phyloP scores from a whole-genome alignment of 331 rosid genomes.

The Malus hybrid region DNA sequence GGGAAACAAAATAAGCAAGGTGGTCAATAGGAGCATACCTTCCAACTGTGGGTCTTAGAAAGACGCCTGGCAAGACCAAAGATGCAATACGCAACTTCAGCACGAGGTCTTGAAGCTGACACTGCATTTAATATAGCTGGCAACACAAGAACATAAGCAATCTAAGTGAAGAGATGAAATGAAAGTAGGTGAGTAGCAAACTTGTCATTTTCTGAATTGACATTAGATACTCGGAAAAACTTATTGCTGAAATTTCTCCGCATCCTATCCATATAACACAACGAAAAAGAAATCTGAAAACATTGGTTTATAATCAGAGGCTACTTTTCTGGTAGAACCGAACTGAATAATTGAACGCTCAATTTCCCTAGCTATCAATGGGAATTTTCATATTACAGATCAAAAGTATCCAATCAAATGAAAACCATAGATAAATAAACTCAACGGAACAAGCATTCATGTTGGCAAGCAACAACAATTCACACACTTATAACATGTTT shows the following conservation, averaged over 20 bases:
- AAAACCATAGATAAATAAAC: neutral
- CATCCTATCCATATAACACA: neutral
- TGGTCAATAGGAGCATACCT: neutral
- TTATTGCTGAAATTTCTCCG: neutral
- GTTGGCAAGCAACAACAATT: neutral
- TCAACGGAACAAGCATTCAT: neutral
- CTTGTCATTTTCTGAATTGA: neutral
- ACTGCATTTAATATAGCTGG: slow-evolving; percentile 11
- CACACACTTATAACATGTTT: slow-evolving; percentile 2
- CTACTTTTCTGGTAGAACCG: neutral
- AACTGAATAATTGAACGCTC: neutral
- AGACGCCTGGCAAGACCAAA: slow-evolving; percentile 11
- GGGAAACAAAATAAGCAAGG: neutral
- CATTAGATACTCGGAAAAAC: neutral
- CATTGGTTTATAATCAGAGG: neutral
- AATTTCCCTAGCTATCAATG: neutral
- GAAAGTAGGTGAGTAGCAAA: neutral
- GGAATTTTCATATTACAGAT: no score
- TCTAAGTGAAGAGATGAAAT: neutral
- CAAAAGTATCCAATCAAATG: neutral
- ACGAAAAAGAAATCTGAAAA: neutral
- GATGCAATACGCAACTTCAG: slow-evolving; percentile 11
- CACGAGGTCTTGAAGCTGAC: slow-evolving; percentile 6
- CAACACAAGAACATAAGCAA: neutral
- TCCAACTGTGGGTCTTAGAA: slow-evolving; percentile 7